Evolutionary conservation across 768 basidiomycete genomes (phyloP).

Genomic region (Collybia sp.): DNA sequence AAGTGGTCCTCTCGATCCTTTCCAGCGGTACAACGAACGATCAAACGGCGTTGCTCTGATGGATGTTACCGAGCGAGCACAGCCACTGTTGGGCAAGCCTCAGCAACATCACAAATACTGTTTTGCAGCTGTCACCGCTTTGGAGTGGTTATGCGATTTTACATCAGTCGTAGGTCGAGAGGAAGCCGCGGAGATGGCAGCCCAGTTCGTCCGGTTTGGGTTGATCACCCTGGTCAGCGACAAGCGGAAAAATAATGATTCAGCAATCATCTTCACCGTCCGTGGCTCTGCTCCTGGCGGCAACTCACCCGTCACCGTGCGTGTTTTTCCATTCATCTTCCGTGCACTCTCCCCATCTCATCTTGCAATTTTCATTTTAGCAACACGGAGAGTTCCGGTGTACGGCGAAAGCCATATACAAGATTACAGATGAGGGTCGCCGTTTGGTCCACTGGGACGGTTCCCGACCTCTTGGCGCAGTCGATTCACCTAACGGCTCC

Average conservation of each 20-base stretch:
- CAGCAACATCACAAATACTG: conserved; percentile 58
- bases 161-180: conserved; percentile 94
- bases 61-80: conserved; percentile 67
- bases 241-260: conserved; percentile 87
- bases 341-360: conserved; percentile 6
- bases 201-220: conserved; percentile 95
- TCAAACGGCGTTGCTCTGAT: conserved; percentile 68
- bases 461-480: conserved; percentile 27
- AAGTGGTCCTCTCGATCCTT: conserved; percentile 48
- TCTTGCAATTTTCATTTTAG: conserved; percentile 32
- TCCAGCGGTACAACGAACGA: conserved; percentile 74
- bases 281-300: conserved; percentile 74
- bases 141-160: conserved; percentile 98
- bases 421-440: conserved; percentile 88
- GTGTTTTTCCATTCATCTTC: conserved; percentile 19
- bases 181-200: conserved; percentile 96
- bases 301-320: conserved; percentile 69
- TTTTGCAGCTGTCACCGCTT: conserved; percentile 80
- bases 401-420: conserved; percentile 93
- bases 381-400: conserved; percentile 96
- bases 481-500: conserved; percentile 64
- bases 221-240: conserved; percentile 86
- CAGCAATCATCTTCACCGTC: conserved; percentile 90
- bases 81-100: conserved; percentile 45
- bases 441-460: conserved; percentile 83